Base-by-base conservation (phyloP, 1,284 basidiomycete species). In the Moesziomyces aphidis region DNA sequence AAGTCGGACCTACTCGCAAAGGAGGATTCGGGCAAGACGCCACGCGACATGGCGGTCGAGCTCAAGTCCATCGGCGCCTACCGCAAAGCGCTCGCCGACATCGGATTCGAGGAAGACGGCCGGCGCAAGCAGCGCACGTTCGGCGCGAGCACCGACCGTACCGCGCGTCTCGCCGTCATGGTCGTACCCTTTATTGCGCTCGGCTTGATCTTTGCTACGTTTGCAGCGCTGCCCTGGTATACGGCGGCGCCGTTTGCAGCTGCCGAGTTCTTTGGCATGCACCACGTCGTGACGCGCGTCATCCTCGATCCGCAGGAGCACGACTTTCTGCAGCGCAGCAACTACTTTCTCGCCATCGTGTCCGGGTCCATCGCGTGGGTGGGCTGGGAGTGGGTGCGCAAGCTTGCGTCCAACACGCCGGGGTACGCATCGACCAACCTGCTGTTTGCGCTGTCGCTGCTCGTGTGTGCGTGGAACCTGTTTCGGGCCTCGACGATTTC, bases 271-370 rank as follows among this genome's bases (percentile, higher is more conserved):
- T 94, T 94, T 79, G 91, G 89, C 43, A 93, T 96, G 91, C 95
- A 97, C 82, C 92, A 97, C 82, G 91, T 95, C 39, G 73, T 67
- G 31, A 66, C 64, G 43, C 55, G 61, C 21, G 62, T 51, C 34
- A 44, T 62, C 22, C 62, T 62, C 44, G 64, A 57, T 76, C 72
- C 82, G 31, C 53, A 46, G 31, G 66, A 77, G 24, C 61, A 68
- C 23, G 73, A 80, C 45, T 71, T 66, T 15, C n/a, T 83, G n/a
- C 80, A 83, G 39, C 52, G 69, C 15, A 73, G 69, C 50, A 95
- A 94, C 1, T 98, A 98, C 86, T 96, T 97, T 80, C 89, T 93
- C 1, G 92, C 93, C 13, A 93, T 99, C 39, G 96, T 99, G 69
- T 89, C 88, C 51, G 93, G 88, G 1, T 94, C 92, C 17, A 89